Percentiles rank a stretch among this genome's conserved stretches.
These are phyloP conservation scores for Solanum chilense DNA, from an alignment of 257 asterid species.

Conservation along the genomic window DNA sequence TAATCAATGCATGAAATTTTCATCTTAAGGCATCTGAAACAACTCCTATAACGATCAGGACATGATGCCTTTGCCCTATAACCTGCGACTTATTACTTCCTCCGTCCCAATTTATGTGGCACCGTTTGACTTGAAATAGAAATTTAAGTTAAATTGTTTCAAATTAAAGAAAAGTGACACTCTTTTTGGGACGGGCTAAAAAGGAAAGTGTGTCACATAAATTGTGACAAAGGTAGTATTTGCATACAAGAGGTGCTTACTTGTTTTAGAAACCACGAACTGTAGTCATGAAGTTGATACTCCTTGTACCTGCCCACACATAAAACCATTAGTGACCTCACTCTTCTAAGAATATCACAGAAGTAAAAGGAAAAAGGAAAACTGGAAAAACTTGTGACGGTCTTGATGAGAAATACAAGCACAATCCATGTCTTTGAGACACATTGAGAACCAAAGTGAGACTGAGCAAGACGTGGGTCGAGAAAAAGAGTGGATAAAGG, in stretches of 20 bases:
- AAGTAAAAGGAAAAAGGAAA: not conserved
- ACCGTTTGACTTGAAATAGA: not conserved
- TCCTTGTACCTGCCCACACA: constrained; percentile 60
- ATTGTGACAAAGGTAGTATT: not conserved
- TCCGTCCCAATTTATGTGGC: not conserved
- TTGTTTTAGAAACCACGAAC: constrained; percentile 86
- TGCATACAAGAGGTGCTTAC: constrained; percentile 21
- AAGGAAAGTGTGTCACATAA: not conserved
- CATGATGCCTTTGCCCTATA: not conserved
- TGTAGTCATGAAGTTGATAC: constrained; percentile 84
- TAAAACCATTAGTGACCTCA: not conserved
- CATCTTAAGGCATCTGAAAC: not conserved
- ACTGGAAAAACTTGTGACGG: not conserved
- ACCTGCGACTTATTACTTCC: not conserved
- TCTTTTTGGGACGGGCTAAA: not conserved
- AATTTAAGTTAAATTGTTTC: not conserved
- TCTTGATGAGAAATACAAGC: not conserved
- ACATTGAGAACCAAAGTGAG: not conserved
- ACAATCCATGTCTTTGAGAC: not conserved
- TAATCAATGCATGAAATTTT: not conserved
- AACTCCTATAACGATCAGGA: not conserved
- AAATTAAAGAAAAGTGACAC: too few species aligned
- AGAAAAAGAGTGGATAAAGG: not conserved
- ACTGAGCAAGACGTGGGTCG: not conserved
- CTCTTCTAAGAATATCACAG: not conserved